A percentile compares a stretch with the other conserved stretches of the same genome.
phyloP scores from a whole-genome alignment of 108 stramenopile species.

The Schizochytrium sp. region DNA sequence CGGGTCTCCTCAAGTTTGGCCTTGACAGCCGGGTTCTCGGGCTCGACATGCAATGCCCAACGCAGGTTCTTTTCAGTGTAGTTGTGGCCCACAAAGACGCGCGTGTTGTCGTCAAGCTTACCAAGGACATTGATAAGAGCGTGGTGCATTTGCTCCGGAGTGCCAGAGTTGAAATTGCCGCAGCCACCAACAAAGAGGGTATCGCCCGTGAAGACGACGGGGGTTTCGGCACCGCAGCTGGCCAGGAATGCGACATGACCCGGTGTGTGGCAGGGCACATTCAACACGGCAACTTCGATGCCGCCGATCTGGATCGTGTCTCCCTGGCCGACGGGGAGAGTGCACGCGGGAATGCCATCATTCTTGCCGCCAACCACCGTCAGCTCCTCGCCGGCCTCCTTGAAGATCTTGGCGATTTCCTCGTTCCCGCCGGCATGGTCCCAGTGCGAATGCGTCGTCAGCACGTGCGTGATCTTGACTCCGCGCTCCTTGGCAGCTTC shows the following conservation, averaged over 20 bases:
- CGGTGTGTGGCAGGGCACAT: constrained; percentile 59
- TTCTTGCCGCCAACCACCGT: constrained; percentile 15
- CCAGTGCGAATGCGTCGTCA: constrained; percentile 67
- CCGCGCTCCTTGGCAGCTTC: constrained; percentile 39
- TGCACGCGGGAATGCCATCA: neutral
- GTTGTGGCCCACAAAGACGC: constrained; percentile 62
- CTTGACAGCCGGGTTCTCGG: constrained; percentile 37
- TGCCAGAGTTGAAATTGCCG: constrained; percentile 49
- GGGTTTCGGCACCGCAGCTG: constrained; percentile 21
- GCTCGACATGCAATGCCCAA: constrained; percentile 55
- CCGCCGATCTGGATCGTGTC: constrained; percentile 43
- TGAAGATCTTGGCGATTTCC: constrained; percentile 30
- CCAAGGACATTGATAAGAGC: constrained; percentile 38
- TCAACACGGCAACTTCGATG: constrained; percentile 38
- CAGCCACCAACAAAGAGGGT: constrained; percentile 62
- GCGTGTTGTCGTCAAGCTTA: constrained; percentile 47
- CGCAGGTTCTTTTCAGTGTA: constrained; percentile 58
- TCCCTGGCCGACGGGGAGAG: constrained; percentile 41
- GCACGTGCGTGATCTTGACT: constrained; percentile 43
- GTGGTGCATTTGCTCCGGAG: constrained; percentile 37
- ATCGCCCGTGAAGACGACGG: constrained; percentile 60
- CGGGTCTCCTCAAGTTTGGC: constrained; percentile 33
- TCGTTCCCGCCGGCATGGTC: constrained; percentile 64
- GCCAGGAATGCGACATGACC: constrained; percentile 56
- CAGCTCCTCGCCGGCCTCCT: constrained; percentile 3